A percentile compares a stretch with the other conserved stretches of the same genome.
These are phyloP conservation scores for Claviceps digitariae DNA, from an alignment of 2,329 filamentous ascomycete species.

Conservation along the genomic window DNA sequence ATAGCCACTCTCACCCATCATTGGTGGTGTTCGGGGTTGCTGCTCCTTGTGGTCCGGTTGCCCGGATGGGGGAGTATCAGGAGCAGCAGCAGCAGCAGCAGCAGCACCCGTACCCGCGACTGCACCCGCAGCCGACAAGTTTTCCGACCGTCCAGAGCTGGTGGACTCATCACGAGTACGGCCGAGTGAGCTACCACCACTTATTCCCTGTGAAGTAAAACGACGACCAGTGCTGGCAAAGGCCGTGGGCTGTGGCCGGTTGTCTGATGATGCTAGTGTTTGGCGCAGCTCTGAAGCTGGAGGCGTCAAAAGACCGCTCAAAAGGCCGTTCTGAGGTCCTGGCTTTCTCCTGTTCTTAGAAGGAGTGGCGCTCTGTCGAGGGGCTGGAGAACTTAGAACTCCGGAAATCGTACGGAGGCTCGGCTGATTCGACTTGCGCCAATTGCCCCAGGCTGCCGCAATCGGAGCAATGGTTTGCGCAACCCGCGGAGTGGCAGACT, in stretches of 20 bases:
- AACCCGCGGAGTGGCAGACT: constrained; percentile 69
- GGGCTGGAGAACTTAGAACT: constrained; percentile 29
- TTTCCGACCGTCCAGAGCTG: constrained; percentile 25
- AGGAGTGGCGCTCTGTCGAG: constrained; percentile 37
- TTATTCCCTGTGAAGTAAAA: constrained; percentile 31
- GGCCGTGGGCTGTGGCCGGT: constrained; percentile 40
- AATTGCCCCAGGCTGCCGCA: constrained; percentile 92
- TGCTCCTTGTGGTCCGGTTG: constrained; percentile 23
- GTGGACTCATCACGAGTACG: constrained; percentile 17
- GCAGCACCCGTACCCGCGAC: background rate
- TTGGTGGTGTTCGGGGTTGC: constrained; percentile 44
- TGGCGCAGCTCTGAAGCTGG: constrained; percentile 61
- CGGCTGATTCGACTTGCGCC: constrained; percentile 58
- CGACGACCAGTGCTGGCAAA: constrained; percentile 47
- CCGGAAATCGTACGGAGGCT: constrained; percentile 35
- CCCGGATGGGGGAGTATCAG: constrained; percentile 28
- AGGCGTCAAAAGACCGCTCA: constrained; percentile 79
- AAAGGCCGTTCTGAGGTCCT: constrained; percentile 43
- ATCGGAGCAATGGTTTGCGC: constrained; percentile 65
- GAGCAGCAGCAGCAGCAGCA: constrained; percentile 5
- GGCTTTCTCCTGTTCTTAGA: constrained; percentile 44
- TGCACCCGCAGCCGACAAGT: constrained; percentile 20
- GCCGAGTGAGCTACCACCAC: constrained; percentile 11
- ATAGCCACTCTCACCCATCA: constrained; percentile 45
- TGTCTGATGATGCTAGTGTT: constrained; percentile 32